phyloP scores from a whole-genome alignment of 208 protist genomes.

The Novymonas esmeraldas region DNA sequence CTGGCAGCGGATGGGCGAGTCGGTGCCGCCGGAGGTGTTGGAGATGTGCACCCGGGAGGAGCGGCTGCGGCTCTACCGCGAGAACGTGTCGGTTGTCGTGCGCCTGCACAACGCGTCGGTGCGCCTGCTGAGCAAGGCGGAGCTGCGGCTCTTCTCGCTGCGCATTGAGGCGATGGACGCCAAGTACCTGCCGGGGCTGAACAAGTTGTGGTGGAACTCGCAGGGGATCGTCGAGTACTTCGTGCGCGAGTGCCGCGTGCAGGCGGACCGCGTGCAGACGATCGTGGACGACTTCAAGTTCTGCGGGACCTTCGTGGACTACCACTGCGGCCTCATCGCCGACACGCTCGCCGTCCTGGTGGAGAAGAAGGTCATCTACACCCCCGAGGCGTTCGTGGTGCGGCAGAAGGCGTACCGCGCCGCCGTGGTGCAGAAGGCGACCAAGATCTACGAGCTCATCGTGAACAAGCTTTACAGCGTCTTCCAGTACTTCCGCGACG shows the following conservation, averaged over 20 bases:
- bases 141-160: conserved; percentile 95
- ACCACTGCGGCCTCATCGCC: conserved; percentile 90
- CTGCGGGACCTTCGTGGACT: conserved; percentile 82
- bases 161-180: conserved; percentile 92
- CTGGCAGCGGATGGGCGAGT: conserved; percentile 92
- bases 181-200: conserved; percentile 92
- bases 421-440: conserved; percentile 75
- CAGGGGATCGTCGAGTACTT: conserved; percentile 96
- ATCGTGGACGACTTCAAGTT: conserved; percentile 96
- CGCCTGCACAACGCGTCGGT: conserved; percentile 97
- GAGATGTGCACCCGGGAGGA: conserved; percentile 94
- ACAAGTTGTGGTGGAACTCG: conserved; percentile 94
- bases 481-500: conserved; percentile 93
- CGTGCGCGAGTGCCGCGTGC: conserved; percentile 91
- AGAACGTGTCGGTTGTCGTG: conserved; percentile 95
- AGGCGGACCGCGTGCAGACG: conserved; percentile 79
- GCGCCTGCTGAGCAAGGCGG: conserved; percentile 81
- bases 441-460: conserved; percentile 83
- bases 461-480: conserved; percentile 77
- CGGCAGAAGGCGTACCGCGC: conserved; percentile 86
- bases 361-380: conserved; percentile 95
- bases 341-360: conserved; percentile 95
- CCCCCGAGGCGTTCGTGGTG: conserved; percentile 82
- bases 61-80: conserved; percentile 93
- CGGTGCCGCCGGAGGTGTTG: conserved; percentile 78